Base-by-base conservation (phyloP, 257 asterid species). In the Petunia secreta region DNA sequence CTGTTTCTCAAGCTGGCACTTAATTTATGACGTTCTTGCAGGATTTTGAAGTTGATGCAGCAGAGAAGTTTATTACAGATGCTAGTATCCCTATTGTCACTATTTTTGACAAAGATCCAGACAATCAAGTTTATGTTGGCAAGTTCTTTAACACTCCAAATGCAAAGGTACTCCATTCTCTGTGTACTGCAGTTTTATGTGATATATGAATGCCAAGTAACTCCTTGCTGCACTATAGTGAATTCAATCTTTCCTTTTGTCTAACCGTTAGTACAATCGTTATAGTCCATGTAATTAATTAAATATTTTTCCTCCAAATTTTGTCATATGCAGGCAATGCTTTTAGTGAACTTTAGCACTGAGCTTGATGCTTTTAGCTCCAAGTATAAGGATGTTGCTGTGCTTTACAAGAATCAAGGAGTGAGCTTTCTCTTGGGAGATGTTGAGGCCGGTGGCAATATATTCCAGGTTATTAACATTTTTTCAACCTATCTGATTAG, bases 361-460 rank as follows among this genome's bases (percentile, higher is more conserved):
- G 96, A 91, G 79, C 87, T 83, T 1, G 92, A 90, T 41, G 83
- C 89, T 14, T 94, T 91, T 87, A 79, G 85, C 69, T 60, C 89
- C 13, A 91, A 84, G 58, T 92, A 90, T 63, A 89, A 85, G 83
- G 92, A 89, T 16, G 93, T 86, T 75, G 97, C 98, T 2, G 79
- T 86, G 75, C 84, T 74, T 57, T 86, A 86, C 89, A 90, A 94
- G 82, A 93, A 87, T 38, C 86, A 91, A 83, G 97, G 92, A 78
- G 40, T 92, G 77, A 86, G 88, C 64, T 94, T 94, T 85, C 78
- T 94, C 85, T 83, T 94, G 77, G 97, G 97, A 10, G 98, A 94
- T 83, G 85, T 82, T 68, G 91, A 92, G 15, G 58, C 84, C 77
- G 69, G 93, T 80, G 86, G 82, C 69, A 84, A 81, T 85, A 97